Evolutionary conservation across 169 alveolate genomes (phyloP).

Genomic region (Eimeria maxima): DNA sequence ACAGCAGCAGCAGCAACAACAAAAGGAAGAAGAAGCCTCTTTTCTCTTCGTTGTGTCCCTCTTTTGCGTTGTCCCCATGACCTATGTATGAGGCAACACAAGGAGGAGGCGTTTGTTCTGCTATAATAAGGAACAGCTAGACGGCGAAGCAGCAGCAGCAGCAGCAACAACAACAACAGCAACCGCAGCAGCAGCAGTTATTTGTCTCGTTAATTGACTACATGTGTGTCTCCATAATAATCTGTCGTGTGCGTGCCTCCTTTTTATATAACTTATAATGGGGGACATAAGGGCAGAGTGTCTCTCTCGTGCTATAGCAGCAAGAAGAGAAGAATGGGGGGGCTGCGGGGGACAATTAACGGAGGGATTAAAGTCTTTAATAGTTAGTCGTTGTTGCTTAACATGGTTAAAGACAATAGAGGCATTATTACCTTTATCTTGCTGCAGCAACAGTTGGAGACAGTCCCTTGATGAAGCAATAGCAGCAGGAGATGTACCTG

Average conservation of each 20-base stretch:
- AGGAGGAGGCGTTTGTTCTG: no score
- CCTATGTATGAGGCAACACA: no score
- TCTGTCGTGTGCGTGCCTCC: background rate
- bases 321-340: background rate
- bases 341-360: background rate
- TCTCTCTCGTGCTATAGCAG: background rate
- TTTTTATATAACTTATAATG: background rate
- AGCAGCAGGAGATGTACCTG: background rate
- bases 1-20: no score
- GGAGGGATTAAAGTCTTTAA: background rate
- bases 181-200: no score
- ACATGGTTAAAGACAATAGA: constrained; percentile 12
- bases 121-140: no score
- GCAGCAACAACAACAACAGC: no score
- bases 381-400: constrained; percentile 7
- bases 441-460: background rate
- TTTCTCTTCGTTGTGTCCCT: no score
- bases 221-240: background rate
- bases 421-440: background rate
- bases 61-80: no score
- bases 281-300: constrained; percentile 5
- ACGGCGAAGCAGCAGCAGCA: no score
- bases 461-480: background rate
- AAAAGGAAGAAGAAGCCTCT: no score
- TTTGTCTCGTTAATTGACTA: background rate